Conservation (phyloP, 129 eudicot species). For the Flaveria ramosissima region DNA sequence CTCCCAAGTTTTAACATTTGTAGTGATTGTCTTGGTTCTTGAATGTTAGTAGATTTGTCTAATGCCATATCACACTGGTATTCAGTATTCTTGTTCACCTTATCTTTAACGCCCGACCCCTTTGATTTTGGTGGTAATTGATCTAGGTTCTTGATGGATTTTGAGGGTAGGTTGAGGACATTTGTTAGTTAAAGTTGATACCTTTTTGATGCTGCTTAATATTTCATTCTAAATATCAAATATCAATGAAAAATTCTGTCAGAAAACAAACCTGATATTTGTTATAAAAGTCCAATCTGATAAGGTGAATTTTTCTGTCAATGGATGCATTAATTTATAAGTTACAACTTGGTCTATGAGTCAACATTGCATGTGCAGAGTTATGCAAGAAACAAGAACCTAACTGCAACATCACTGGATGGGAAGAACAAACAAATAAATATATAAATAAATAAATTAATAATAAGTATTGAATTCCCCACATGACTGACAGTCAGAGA, state of each 20-base stretch:
- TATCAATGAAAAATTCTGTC: slow-evolving; percentile 47
- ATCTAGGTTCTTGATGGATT: slow-evolving; percentile 19
- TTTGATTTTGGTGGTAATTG: too few relatives aligned
- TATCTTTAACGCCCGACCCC: neutral
- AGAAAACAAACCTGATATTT: slow-evolving; percentile 54
- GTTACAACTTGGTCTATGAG: slow-evolving; percentile 63
- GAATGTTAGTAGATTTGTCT: neutral
- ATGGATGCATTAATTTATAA: slow-evolving; percentile 42
- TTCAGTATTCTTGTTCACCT: neutral
- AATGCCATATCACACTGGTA: neutral
- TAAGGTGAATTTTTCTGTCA: slow-evolving; percentile 27
- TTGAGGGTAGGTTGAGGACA: slow-evolving; percentile 25
- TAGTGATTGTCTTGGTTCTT: slow-evolving; percentile 33
- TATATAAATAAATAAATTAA: neutral
- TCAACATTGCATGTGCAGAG: slow-evolving; percentile 85
- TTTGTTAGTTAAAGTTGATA: slow-evolving; percentile 32
- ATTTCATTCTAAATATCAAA: slow-evolving; percentile 25
- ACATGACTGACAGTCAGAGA: slow-evolving; percentile 36
- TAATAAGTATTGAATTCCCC: slow-evolving; percentile 22
- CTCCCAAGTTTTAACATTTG: slow-evolving; percentile 18
- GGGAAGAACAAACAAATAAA: slow-evolving; percentile 31
- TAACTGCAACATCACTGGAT: slow-evolving; percentile 44
- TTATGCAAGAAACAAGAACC: slow-evolving; percentile 44
- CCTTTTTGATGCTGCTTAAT: slow-evolving; percentile 32
- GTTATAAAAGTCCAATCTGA: slow-evolving; percentile 55